Evolutionary conservation across 768 basidiomycete genomes (phyloP).

Genomic region (Leccinum arenicola): DNA sequence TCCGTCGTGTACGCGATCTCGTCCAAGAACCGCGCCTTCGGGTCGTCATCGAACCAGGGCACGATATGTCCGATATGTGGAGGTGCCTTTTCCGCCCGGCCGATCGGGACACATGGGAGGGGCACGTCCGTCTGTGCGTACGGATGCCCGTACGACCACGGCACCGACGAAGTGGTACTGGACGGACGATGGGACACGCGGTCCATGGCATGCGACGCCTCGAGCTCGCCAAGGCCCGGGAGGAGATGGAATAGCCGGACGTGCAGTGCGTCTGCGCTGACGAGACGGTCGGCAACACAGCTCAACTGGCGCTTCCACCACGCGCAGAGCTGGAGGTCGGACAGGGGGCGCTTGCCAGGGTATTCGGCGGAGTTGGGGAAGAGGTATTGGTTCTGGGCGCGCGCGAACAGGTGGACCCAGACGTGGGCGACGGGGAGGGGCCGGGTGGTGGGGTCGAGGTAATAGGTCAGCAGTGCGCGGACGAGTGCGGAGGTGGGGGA

Average conservation of each 20-base stretch:
- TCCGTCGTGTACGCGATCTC: constrained; percentile 79
- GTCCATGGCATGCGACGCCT: constrained; percentile 60
- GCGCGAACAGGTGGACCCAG: constrained; percentile 87
- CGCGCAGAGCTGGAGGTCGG: constrained; percentile 75
- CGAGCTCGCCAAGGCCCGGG: constrained; percentile 65
- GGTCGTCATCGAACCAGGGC: constrained; percentile 95
- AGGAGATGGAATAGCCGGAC: constrained; percentile 57
- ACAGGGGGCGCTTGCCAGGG: constrained; percentile 65
- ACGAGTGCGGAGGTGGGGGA: constrained; percentile 73
- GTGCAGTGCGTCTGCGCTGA: not conserved
- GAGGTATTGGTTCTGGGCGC: constrained; percentile 88
- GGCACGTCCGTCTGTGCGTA: constrained; percentile 48
- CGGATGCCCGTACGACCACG: constrained; percentile 81
- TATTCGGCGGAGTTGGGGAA: constrained; percentile 85
- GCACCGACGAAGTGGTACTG: constrained; percentile 15
- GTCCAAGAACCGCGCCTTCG: constrained; percentile 90
- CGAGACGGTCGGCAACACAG: constrained; percentile 47
- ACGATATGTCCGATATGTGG: constrained; percentile 64
- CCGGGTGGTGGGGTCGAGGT: constrained; percentile 59
- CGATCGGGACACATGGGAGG: constrained; percentile 47
- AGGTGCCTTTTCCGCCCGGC: constrained; percentile 21
- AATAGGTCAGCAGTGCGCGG: constrained; percentile 59
- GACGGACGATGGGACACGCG: constrained; percentile 28
- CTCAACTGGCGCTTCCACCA: constrained; percentile 90
- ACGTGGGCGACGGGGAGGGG: constrained; percentile 55